Conservation (phyloP, 2,329 filamentous ascomycete genomes). For the Grosmannia clavigera region DNA sequence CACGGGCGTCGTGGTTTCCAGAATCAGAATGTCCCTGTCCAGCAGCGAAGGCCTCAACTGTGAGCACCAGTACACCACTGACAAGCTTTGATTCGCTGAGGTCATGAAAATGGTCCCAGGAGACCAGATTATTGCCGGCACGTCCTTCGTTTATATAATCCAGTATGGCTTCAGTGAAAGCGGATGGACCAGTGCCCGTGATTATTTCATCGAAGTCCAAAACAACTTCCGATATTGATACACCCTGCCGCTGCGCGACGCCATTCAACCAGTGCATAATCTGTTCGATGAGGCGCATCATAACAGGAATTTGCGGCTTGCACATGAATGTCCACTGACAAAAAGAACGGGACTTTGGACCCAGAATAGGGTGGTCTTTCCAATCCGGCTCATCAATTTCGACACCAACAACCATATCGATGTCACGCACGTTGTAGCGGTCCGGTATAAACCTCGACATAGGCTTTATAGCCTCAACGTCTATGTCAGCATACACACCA, state of each 20-base stretch:
- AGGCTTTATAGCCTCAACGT: constrained; percentile 28
- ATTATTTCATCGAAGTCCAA: constrained; percentile 64
- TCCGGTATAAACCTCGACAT: constrained; percentile 45
- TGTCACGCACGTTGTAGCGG: constrained; percentile 48
- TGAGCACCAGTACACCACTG: constrained; percentile 51
- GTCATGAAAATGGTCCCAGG: constrained; percentile 54
- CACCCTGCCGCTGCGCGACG: constrained; percentile 45
- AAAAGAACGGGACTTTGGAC: constrained; percentile 56
- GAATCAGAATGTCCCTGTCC: constrained; percentile 63
- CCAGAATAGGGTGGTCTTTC: constrained; percentile 50
- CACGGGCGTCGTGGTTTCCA: constrained; percentile 53
- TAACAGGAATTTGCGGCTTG: constrained; percentile 54
- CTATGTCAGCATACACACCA: constrained; percentile 35
- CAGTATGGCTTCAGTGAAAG: constrained; percentile 54
- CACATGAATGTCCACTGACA: constrained; percentile 68
- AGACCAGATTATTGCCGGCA: constrained; percentile 29
- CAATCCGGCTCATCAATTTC: constrained; percentile 61
- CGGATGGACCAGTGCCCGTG: constrained; percentile 58
- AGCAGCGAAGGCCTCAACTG: constrained; percentile 60
- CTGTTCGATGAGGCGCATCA: constrained; percentile 55
- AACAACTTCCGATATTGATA: constrained; percentile 45
- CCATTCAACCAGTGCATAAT: constrained; percentile 54
- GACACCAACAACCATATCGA: constrained; percentile 58
- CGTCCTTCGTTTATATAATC: constrained; percentile 45
- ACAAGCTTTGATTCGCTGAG: constrained; percentile 54